Evolutionary conservation across 2,329 filamentous ascomycete species (phyloP).

Genomic region (Xylariales sp.): DNA sequence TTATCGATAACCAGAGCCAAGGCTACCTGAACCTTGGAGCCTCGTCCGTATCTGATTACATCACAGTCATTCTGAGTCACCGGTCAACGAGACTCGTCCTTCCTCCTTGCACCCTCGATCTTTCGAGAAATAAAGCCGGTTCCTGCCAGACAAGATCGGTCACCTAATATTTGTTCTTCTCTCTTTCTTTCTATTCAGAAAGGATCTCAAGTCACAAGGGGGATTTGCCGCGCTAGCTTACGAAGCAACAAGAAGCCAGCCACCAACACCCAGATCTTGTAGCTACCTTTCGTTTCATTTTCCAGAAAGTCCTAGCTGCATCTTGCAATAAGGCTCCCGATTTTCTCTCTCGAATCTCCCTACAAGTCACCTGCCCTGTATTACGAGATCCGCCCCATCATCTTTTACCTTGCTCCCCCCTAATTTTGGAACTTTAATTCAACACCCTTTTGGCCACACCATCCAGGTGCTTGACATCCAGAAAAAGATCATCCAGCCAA

Average conservation of each 20-base stretch:
- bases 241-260: no score
- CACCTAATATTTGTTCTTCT: neutral
- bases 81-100: neutral
- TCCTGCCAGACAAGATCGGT: conserved; percentile 1
- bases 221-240: neutral
- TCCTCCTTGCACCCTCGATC: neutral
- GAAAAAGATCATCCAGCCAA: neutral
- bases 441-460: conserved; percentile 4
- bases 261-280: no score
- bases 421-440: neutral
- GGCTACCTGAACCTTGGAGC: neutral
- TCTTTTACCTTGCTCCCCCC: conserved; percentile 1
- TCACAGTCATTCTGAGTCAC: neutral
- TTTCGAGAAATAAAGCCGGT: conserved; percentile 6
- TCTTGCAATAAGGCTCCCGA: conserved; percentile 1
- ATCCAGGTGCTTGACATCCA: neutral
- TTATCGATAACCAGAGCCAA: neutral
- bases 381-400: neutral
- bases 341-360: no score
- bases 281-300: neutral
- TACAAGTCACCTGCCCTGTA: neutral
- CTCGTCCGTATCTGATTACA: neutral
- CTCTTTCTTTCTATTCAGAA: conserved; percentile 3
- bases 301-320: conserved; percentile 5
- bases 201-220: neutral